Conservation (phyloP, 768 basidiomycete species). For the Boletus sp. region DNA sequence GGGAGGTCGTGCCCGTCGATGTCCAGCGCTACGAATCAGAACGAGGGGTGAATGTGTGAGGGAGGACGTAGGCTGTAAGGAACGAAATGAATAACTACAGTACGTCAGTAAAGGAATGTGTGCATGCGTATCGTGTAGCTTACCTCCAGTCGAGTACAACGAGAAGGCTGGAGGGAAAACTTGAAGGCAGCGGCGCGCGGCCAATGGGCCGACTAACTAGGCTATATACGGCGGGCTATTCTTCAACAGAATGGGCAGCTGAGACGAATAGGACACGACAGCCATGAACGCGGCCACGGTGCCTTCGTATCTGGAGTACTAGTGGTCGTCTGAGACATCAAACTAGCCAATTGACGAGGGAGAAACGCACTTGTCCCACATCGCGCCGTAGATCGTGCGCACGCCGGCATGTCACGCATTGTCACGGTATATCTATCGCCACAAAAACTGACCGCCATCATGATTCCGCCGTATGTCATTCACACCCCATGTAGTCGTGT, state of each 20-base stretch:
- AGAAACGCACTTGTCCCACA: constrained; percentile 78
- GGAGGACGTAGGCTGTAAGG: too few relatives aligned
- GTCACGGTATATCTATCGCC: constrained; percentile 60
- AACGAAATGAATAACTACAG: too few relatives aligned
- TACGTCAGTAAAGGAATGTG: too few relatives aligned
- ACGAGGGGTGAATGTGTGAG: constrained; percentile 42
- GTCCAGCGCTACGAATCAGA: constrained; percentile 69
- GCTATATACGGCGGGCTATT: too few relatives aligned
- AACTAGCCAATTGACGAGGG: not conserved
- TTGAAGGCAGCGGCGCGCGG: too few relatives aligned
- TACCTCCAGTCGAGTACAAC: too few relatives aligned
- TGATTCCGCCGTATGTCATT: constrained; percentile 65
- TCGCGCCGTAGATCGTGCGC: constrained; percentile 72
- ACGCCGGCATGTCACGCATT: constrained; percentile 63
- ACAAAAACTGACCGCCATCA: constrained; percentile 69
- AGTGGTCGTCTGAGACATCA: constrained; percentile 1
- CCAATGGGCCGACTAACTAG: too few relatives aligned
- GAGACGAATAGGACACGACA: constrained; percentile 53
- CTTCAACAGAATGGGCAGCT: constrained; percentile 44
- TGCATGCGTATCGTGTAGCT: too few relatives aligned
- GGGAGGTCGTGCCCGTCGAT: constrained; percentile 76
- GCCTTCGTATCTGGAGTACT: constrained; percentile 65
- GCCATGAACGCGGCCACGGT: constrained; percentile 68
- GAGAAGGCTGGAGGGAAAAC: too few relatives aligned
- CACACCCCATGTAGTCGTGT: constrained; percentile 45